Evolutionary conservation across 148 eudicot species (phyloP).

Genomic region (Silene latifolia): DNA sequence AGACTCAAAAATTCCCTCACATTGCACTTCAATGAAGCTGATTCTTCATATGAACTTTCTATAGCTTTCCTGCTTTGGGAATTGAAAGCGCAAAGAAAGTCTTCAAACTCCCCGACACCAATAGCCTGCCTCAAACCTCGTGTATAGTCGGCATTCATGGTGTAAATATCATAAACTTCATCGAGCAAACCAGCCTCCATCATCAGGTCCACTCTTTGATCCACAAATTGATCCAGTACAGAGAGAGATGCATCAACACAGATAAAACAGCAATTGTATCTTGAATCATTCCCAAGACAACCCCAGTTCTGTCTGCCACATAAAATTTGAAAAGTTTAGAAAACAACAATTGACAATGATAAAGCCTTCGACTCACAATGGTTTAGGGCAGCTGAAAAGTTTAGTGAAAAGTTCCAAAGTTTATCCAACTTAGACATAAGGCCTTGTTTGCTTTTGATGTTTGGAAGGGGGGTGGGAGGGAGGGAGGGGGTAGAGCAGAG

Average conservation of each 20-base stretch:
- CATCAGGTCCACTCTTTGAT: constrained; percentile 76
- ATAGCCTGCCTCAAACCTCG: constrained; percentile 94
- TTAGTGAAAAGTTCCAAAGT: no score
- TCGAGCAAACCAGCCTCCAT: constrained; percentile 73
- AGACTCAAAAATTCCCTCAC: constrained; percentile 35
- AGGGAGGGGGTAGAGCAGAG: no score
- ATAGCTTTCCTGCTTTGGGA: constrained; percentile 25
- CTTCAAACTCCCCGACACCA: constrained; percentile 89
- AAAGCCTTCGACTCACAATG: background rate
- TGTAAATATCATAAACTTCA: constrained; percentile 73
- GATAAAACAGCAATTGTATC: constrained; percentile 77
- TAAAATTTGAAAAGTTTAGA: constrained; percentile 24
- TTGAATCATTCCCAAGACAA: constrained; percentile 56
- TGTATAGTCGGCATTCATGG: constrained; percentile 73
- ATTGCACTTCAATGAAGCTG: constrained; percentile 24
- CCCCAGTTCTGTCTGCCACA: constrained; percentile 99
- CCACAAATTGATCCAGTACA: constrained; percentile 70
- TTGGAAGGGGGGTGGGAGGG: no score
- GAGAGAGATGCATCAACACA: constrained; percentile 83
- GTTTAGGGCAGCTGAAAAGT: background rate
- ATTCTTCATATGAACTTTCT: constrained; percentile 9
- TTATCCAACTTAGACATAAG: no score
- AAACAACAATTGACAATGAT: background rate
- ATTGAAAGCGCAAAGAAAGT: constrained; percentile 44
- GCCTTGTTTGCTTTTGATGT: no score